Base-by-base conservation (phyloP, 2,329 filamentous ascomycete species). In the Colletotrichum noveboracense region DNA sequence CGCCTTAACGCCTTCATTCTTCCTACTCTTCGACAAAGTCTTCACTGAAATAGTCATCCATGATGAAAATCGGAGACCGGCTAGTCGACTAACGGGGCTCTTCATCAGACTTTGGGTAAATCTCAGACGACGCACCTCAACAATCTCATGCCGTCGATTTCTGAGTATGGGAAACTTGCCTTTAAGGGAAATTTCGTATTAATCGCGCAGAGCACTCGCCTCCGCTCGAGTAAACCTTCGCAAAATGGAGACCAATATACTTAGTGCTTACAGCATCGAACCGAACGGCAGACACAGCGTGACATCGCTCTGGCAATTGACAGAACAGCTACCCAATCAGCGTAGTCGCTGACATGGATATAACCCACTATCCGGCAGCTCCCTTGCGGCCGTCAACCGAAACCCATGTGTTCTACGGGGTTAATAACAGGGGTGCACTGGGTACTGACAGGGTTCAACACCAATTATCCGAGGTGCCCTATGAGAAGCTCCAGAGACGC, bases 211-310 rank as follows among this genome's bases (percentile, higher is more conserved):
- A 13, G 10, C 3, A 52, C 4, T 52, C 43, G 43, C 43, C 43
- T 52, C 6, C 43, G 6, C 43, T 52, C 4, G n/a, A 52, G n/a
- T 5, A 21, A 34, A 52, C 24, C 18, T 14, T 34, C 3, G 24
- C 7, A 14, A n/a, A 34, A 62, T 12, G 38, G 24, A 16, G 3
- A 8, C 26, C 7, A 62, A 56, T 62, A 43, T 67, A 7, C n/a
- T 14, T 67, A 75, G 72, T 26, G 72, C 72, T 67, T 62, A 72
- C 62, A 28, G 14, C 7, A 5, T 32, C 21, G 66, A 32, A 8
- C 7, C 16, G 24, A 38, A 16, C 7, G 32, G n/a, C 3, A 36
- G 14, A 64, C 30, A 71, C 30, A 52, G 43, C 24, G 69, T 71
- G 16, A 72, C 69, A 72, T 67, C 62, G 70, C 10, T 36, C 18